Evolutionary conservation across 129 eudicot genomes (phyloP), one percentile per base, ranked within the genome.

Genomic region (Helichrysum umbraculigerum): DNA sequence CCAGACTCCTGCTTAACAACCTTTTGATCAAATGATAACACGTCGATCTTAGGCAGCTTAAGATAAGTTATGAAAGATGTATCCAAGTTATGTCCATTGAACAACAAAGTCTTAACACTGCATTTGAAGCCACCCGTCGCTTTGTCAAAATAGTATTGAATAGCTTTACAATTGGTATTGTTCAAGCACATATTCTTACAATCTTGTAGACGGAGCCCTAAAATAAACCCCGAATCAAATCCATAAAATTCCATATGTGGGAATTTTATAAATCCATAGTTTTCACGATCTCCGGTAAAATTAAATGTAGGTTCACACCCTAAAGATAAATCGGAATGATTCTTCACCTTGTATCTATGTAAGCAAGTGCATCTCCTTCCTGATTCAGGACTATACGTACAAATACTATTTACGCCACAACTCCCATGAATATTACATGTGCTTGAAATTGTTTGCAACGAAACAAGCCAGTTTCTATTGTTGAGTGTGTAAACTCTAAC

Each of bases 161-260:
- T 54, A 12, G 78, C 87, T 33, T 84, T 79, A 66, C 87, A 84
- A 0, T 17, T 29, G 17, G 56, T 11, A 17, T 64, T n/a, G 17
- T 64, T 34, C 22, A 64, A 64, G 39, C 69, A 64, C 4, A n/a
- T 7, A 17, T 12, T 64, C 42, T 32, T 64, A 34, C 69, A 64
- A 11, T 64, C 69, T 4, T 64, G 15, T 3, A 64, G 22, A 64
- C 11, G 16, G 20, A 34, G 20, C 20, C 22, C 9, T 21, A 7
- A 1, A 16, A 14, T 32, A 32, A 14, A 64, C 42, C 16, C 5
- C 0, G 10, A 30, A 30, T 64, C 69, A 34, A 28, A 64, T 29
- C 69, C 69, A 17, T 64, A 64, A 64, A 64, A 64, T 64, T 64
- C 69, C 20, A 16, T 34, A 63, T 30, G 3, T 12, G 68, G 68